Evolutionary conservation across 1,284 basidiomycete species (phyloP).

Genomic region (Meira nashicola): DNA sequence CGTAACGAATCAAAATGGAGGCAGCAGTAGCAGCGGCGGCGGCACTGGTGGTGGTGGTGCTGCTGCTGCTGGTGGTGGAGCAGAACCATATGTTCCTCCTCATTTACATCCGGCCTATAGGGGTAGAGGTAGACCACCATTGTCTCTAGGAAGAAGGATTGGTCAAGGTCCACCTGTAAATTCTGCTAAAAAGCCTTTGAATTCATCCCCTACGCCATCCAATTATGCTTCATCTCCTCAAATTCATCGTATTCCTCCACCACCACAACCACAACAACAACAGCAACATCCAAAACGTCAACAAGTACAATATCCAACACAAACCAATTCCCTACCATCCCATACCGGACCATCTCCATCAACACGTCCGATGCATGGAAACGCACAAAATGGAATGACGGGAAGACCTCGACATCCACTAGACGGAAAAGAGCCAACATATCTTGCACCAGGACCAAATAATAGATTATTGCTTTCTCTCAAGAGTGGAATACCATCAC

Average conservation of each 20-base stretch:
- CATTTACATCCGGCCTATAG: slow-evolving; percentile 11
- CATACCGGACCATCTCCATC: not conserved
- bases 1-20: too few relatives aligned
- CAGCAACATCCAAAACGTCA: too few relatives aligned
- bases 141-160: slow-evolving; percentile 4
- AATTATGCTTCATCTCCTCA: not conserved
- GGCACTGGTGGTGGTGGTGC: too few relatives aligned
- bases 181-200: too few relatives aligned
- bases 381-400: not conserved
- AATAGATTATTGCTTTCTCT: slow-evolving; percentile 47
- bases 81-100: not conserved
- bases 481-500: slow-evolving; percentile 41
- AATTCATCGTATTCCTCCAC: not conserved
- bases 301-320: not conserved
- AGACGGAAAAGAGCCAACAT: slow-evolving; percentile 20
- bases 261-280: too few relatives aligned
- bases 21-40: too few relatives aligned
- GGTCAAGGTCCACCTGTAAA: too few relatives aligned
- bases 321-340: not conserved
- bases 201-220: not conserved
- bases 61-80: too few relatives aligned
- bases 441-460: slow-evolving; percentile 33
- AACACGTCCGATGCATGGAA: not conserved
- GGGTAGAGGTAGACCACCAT: slow-evolving; percentile 6
- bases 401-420: not conserved